Conservation (phyloP, 140 eudicot species). For the Senecio squalidus region DNA sequence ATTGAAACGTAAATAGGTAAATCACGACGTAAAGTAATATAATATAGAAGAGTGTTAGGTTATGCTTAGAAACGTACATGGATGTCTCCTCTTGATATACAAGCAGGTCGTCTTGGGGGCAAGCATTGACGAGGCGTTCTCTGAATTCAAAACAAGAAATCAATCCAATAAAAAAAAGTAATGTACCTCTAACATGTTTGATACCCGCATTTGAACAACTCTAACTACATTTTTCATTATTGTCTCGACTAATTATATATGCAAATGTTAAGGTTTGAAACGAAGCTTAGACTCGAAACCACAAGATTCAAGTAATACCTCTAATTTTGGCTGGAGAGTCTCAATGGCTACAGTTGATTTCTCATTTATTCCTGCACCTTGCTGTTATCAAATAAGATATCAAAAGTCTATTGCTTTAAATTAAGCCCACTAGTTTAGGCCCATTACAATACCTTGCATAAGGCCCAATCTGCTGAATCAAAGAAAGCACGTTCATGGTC, state of each 20-base stretch:
- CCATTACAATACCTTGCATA: conserved; percentile 57
- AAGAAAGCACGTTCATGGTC: conserved; percentile 91
- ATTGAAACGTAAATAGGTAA: neutral
- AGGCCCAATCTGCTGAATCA: conserved; percentile 99
- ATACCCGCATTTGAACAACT: too few relatives aligned
- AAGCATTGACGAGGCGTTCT: conserved; percentile 78
- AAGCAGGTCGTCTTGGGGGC: conserved; percentile 80
- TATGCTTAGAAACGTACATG: conserved; percentile 24
- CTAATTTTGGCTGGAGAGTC: conserved; percentile 64
- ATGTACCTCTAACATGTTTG: too few relatives aligned
- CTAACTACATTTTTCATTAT: too few relatives aligned
- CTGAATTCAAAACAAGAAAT: conserved; percentile 20
- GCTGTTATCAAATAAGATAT: conserved; percentile 33
- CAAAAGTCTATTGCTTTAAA: conserved; percentile 1
- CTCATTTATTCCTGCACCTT: conserved; percentile 62
- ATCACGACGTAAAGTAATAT: neutral
- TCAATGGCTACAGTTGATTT: conserved; percentile 57
- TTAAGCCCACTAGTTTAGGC: neutral
- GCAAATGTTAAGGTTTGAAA: too few relatives aligned
- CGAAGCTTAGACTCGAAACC: too few relatives aligned
- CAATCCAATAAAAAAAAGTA: neutral
- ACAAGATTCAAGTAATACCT: conserved; percentile 37
- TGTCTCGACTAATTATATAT: too few relatives aligned
- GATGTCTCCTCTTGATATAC: conserved; percentile 50
- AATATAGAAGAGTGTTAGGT: neutral